phyloP scores from a whole-genome alignment of 2,329 filamentous ascomycete species.

The Colletotrichum endophyticum region DNA sequence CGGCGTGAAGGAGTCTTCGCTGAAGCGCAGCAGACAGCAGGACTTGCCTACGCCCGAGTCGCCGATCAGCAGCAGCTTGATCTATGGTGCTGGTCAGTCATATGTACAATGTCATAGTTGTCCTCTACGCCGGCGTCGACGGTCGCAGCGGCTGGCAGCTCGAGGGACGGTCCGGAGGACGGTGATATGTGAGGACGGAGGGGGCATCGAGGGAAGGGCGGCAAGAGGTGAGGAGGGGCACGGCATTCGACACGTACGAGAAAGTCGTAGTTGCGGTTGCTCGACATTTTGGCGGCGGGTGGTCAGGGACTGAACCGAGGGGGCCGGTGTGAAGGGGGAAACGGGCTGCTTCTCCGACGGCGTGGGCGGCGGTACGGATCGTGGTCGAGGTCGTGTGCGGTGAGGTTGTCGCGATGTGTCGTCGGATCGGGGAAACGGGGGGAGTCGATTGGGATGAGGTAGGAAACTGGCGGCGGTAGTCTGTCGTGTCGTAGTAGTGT shows the following conservation, averaged over 20 bases:
- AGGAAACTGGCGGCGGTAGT: conserved; percentile 3
- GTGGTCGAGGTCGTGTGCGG: not conserved
- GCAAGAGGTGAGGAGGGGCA: conserved; percentile 22
- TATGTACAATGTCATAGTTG: conserved; percentile 21
- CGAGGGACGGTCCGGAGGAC: not conserved
- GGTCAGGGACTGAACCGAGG: conserved; percentile 17
- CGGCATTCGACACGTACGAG: conserved; percentile 67
- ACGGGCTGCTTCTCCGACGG: not conserved
- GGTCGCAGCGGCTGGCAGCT: not conserved
- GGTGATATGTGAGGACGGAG: not conserved
- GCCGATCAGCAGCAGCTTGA: conserved; percentile 95
- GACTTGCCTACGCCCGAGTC: conserved; percentile 97
- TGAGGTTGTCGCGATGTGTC: conserved; percentile 11
- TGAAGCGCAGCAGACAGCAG: conserved; percentile 95
- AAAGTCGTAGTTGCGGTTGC: conserved; percentile 99
- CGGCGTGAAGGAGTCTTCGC: conserved; percentile 95
- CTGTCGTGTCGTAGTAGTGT: not conserved
- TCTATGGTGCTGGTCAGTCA: conserved; percentile 56
- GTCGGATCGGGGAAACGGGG: conserved; percentile 9
- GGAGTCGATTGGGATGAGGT: conserved; percentile 1
- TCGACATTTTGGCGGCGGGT: conserved; percentile 73
- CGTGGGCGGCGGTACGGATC: not conserved
- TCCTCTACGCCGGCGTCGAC: conserved; percentile 15
- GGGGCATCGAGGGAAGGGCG: not conserved
- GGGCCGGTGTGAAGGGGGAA: conserved; percentile 1